These are phyloP conservation scores for Candida namnaoensis DNA, from an alignment of 805 yeast genomes.

Conservation along the genomic window DNA sequence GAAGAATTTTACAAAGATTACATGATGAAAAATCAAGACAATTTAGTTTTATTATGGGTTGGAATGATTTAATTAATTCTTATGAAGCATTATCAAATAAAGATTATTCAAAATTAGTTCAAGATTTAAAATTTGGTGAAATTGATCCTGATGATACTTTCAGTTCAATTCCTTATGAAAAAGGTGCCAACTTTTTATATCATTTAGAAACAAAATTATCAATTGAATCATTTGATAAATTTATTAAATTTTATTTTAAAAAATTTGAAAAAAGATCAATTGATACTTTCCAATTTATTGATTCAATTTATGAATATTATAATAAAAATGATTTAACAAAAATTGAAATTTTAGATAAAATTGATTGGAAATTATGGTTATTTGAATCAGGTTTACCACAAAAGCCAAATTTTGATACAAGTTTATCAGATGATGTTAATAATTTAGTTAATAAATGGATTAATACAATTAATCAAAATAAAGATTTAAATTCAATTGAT, in stretches of 20 bases:
- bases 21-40: constrained; percentile 77
- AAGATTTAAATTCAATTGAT: constrained; percentile 3
- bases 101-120: constrained; percentile 56
- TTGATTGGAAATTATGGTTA: constrained; percentile 86
- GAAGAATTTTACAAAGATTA: constrained; percentile 70
- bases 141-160: constrained; percentile 86
- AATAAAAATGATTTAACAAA: constrained; percentile 27
- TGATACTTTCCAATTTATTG: constrained; percentile 77
- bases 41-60: constrained; percentile 79
- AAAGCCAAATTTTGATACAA: constrained; percentile 72
- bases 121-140: constrained; percentile 54
- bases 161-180: constrained; percentile 84
- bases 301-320: constrained; percentile 62
- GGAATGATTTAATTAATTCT: constrained; percentile 70
- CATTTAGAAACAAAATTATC: constrained; percentile 65
- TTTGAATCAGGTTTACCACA: constrained; percentile 85
- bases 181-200: constrained; percentile 75
- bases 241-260: constrained; percentile 68
- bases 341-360: constrained; percentile 44
- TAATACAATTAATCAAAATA: constrained; percentile 7
- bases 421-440: constrained; percentile 67
- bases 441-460: constrained; percentile 62
- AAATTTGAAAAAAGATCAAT: constrained; percentile 63
- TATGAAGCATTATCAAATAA: constrained; percentile 55
- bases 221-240: constrained; percentile 58